A percentile compares a stretch with the other conserved stretches of the same genome.
phyloP scores from a whole-genome alignment of 2,329 filamentous ascomycete genomes.

The Aspergillus ochraceus region DNA sequence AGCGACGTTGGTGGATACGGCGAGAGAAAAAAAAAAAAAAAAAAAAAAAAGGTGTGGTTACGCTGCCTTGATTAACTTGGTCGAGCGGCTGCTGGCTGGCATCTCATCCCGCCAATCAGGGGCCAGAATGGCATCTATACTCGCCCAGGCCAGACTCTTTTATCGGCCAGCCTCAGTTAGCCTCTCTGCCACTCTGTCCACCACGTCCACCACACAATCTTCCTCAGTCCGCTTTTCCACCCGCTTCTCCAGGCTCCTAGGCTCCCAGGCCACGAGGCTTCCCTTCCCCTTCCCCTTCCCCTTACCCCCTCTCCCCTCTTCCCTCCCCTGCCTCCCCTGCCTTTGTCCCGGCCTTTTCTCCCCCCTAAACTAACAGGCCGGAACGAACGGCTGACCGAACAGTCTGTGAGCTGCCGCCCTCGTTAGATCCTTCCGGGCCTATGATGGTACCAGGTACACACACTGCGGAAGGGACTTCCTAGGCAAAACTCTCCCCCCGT shows the following conservation, averaged over 20 bases:
- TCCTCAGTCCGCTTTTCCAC: too few relatives aligned
- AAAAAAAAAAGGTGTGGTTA: neutral
- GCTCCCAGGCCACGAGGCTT: neutral
- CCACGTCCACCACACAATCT: neutral
- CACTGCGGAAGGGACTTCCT: neutral
- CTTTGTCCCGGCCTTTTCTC: too few relatives aligned
- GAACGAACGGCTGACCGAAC: neutral
- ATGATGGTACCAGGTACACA: neutral
- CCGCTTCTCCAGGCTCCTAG: neutral
- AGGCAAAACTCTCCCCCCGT: neutral
- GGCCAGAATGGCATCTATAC: neutral
- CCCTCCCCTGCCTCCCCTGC: neutral
- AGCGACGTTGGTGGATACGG: neutral
- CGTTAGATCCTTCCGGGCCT: neutral
- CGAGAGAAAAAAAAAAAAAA: neutral
- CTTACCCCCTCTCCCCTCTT: neutral
- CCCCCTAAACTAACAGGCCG: neutral
- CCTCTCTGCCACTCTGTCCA: neutral
- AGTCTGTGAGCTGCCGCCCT: too few relatives aligned
- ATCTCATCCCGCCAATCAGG: conserved; percentile 20
- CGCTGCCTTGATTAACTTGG: neutral
- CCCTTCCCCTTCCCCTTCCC: too few relatives aligned
- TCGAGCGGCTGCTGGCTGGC: conserved; percentile 11
- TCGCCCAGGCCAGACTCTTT: neutral
- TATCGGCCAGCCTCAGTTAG: neutral